Conservation (phyloP, 495 filamentous ascomycete species). For the Aspergillus taichungensis region DNA sequence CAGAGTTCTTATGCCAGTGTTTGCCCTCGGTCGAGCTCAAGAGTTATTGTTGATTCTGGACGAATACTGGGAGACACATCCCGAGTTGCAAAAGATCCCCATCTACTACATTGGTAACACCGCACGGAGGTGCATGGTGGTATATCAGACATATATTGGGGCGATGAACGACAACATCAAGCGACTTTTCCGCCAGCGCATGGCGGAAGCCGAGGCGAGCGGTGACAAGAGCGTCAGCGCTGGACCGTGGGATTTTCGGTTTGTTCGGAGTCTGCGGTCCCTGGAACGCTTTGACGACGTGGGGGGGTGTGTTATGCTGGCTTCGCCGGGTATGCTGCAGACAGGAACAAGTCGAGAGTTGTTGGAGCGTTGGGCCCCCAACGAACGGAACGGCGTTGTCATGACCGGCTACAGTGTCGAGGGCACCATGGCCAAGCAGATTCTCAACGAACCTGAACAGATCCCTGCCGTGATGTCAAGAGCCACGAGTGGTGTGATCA, state of each 20-base stretch:
- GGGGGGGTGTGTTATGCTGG: slow-evolving; percentile 92
- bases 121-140: slow-evolving; percentile 93
- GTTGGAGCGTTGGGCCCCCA: slow-evolving; percentile 91
- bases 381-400: slow-evolving; percentile 88
- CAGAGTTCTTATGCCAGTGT: slow-evolving; percentile 88
- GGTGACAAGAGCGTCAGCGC: slow-evolving; percentile 61
- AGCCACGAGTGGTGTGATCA: slow-evolving; percentile 47
- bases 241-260: slow-evolving; percentile 95
- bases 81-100: slow-evolving; percentile 76
- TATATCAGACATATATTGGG: slow-evolving; percentile 94
- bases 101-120: slow-evolving; percentile 96
- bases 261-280: slow-evolving; percentile 79
- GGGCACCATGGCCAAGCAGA: slow-evolving; percentile 93
- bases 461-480: slow-evolving; percentile 88
- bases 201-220: slow-evolving; percentile 75
- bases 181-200: slow-evolving; percentile 71
- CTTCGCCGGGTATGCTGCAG: slow-evolving; percentile 94
- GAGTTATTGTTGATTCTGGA: slow-evolving; percentile 91
- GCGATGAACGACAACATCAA: slow-evolving; percentile 99
- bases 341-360: slow-evolving; percentile 88
- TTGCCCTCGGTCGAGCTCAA: slow-evolving; percentile 87
- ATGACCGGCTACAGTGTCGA: slow-evolving; percentile 98
- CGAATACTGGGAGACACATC: slow-evolving; percentile 88
- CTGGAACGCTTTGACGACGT: slow-evolving; percentile 95
- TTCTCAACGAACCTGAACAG: slow-evolving; percentile 85